Evolutionary conservation across 1,139 yeast genomes (phyloP), one percentile per base, ranked within the genome.

Genomic region (Nakaseomyces bracarensis): DNA sequence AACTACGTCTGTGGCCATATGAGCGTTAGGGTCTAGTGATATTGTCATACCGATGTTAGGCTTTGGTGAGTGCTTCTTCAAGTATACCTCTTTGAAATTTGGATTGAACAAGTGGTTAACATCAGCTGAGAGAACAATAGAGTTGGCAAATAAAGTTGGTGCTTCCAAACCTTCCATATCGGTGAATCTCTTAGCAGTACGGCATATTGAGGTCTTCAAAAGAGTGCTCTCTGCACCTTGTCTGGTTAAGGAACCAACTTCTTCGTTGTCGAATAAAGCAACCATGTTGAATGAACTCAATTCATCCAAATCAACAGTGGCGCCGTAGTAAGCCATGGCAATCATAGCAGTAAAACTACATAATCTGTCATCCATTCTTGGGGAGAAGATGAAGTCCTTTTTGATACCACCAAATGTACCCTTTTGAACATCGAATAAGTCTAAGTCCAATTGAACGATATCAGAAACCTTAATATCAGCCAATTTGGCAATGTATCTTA

Each of bases 1-100:
- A 26, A 77, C 76, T 3, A 79, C 70, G 58, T 85, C 95, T 13
- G 94, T 83, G 35, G 89, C 83, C 75, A 84, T 80, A 58, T 81
- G 82, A 18, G 79, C 85, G 57, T 84, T 82, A 26, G 93, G 75
- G 61, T 85, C 95, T 51, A 79, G 67, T 6, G 85, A 73, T 23
- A 85, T 61, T 1, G 85, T 70, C 42, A 84, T 64, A 39, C 95
- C 95, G 38, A 71, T 75, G 65, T 85, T 85, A 48, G 91, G 86
- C 44, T 77, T 64, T 19, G 95, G 94, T 56, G 75, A 77, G 66
- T 84, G 91, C 58, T 77, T 63, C 50, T 79, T 82, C 57, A 84
- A 69, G 64, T 84, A 83, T 20, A 74, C 81, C 21, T 60, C 57
- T 43, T 69, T 61, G 57, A 79, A 81, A 58, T 77, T 76, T 22